Base-by-base conservation (phyloP, 1,284 basidiomycete genomes). In the Pyrrhoderma lamaoense region DNA sequence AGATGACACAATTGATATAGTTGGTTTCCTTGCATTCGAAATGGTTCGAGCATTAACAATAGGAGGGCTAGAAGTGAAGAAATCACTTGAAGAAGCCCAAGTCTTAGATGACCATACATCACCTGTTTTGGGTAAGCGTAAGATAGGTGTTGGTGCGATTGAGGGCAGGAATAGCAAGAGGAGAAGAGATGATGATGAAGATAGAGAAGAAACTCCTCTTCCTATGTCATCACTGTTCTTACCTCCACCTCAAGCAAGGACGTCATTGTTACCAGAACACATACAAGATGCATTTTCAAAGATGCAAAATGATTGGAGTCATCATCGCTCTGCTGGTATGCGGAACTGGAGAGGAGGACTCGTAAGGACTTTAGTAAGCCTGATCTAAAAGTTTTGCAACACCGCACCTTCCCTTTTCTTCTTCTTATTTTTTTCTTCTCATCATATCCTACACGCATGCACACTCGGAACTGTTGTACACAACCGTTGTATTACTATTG, bases 11-110 rank as follows among this genome's bases (percentile, higher is more conserved):
- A 77, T 96, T 60, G 94, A 98, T 63, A 94, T 97, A 54, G 88
- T 98, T 56, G 95, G 95, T 14, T 98, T 98, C 69, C 78, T 98
- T 25, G 89, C 93, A 0, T 98, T 96, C 67, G 94, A 98, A 67
- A 94, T 96, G 82, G 94, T 98, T 31, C 82, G 93, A 38, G 89
- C 90, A 2, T 75, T 98, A 36, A 95, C 93, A 3, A 76, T 93
- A 40, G 89, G 88, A 1, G 92, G 89, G 1, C 74, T 93, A 21
- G 80, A 85, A 35, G 85, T 94, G 57, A 90, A 90, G 67, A 82
- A 80, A 58, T 75, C 81, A 1, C 71, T 89, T 16, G 88, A 90
- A 63, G 85, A 89, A 55, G 77, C 82, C 1, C 76, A 79, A 59
- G 64, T 85, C 18, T 75, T 78, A 8, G 83, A 83, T 42, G 80